Evolutionary conservation across 345 rosid species (phyloP), one percentile per base, ranked within the genome.

Genomic region (Euphorbia lathyris): DNA sequence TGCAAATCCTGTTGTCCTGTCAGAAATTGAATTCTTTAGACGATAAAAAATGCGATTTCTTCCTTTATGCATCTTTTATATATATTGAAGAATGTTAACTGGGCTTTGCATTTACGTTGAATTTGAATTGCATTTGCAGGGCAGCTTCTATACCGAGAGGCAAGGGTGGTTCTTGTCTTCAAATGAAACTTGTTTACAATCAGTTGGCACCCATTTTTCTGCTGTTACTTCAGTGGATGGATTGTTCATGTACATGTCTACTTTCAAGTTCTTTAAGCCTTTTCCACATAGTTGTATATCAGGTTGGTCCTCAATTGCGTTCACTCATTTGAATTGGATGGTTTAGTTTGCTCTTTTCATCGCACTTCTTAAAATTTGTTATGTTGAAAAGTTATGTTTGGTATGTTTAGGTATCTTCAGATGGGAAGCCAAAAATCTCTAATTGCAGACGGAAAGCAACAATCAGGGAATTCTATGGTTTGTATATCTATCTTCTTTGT

Each of bases 151-250:
- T 77, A 36, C 77, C 74, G 1, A 58, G 80, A 64, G 64, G 67
- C 27, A 77, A 72, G 32, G 43, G 67, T 68, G 67, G 74, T 68
- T 77, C 73, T 32, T 72, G 69, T 40, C 67, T 77, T 57, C 80
- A 77, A 27, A 72, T 77, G 77, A 77, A 77, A 68, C 74, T 72
- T 58, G 80, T 63, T 63, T 64, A 58, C 48, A 64, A 77, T 48
- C 73, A 63, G 14, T 40, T 63, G 47, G 73, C 80, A 30, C 76
- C 80, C 30, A 16, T 77, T 26, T 68, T 52, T 51, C 55, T 77
- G 73, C 55, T 72, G 51, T 59, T 77, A 29, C 67, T 72, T 3
- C 80, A 72, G 23, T 72, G 76, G 76, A 62, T 77, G 76, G 80
- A 72, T 63, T 68, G 70, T 45, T 77, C 80, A 0, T 72, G 70